Evolutionary conservation across 352 stramenopile genomes (phyloP), one percentile per base, ranked within the genome.

Genomic region (Thraustochytrium sp.): DNA sequence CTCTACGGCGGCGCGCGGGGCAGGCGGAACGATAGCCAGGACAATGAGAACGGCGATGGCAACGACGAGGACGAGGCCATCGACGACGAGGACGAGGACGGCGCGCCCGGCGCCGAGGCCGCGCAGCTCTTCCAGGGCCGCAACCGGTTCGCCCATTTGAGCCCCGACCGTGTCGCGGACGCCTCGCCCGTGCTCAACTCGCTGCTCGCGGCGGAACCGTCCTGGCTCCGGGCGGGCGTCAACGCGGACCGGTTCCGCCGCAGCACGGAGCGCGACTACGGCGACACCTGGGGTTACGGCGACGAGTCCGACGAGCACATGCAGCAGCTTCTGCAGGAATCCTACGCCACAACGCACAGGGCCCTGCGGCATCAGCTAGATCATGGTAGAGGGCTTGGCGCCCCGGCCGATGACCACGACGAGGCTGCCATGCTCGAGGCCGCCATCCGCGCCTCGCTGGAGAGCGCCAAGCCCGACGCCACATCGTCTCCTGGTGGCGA

Each of bases 271-370:
- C 54, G 23, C 34, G 68, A 80, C 29, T 48, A 51, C 34, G 68
- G 49, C 48, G 68, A 80, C 31, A 21, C 26, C 21, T 80, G 68
- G 68, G 68, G 68, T 31, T 9, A n/a, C n/a, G 49, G 42, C 53
- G 68, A 80, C 51, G 68, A 80, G 49, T 46, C 23, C 23, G 68
- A 80, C 26, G 48, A 65, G 44, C 48, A 34, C 34, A 80, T 80
- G 68, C 68, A 80, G 53, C 48, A 31, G 23, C n/a, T 80, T 44
- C 26, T 80, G 5, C 44, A 61, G 38, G 21, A 80, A 8, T 80
- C 68, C 9, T 64, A 80, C 44, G 44, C 23, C 31, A 21, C 8
- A 5, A 63, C 26, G 5, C 5, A 5, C 26, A 63, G 54, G 21
- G 21, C 8, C n/a, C n/a, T n/a, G n/a, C n/a, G n/a, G n/a, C n/a